These are phyloP conservation scores for Zasmidium angulare DNA, from an alignment of 2,329 filamentous ascomycete genomes.

Conservation along the genomic window DNA sequence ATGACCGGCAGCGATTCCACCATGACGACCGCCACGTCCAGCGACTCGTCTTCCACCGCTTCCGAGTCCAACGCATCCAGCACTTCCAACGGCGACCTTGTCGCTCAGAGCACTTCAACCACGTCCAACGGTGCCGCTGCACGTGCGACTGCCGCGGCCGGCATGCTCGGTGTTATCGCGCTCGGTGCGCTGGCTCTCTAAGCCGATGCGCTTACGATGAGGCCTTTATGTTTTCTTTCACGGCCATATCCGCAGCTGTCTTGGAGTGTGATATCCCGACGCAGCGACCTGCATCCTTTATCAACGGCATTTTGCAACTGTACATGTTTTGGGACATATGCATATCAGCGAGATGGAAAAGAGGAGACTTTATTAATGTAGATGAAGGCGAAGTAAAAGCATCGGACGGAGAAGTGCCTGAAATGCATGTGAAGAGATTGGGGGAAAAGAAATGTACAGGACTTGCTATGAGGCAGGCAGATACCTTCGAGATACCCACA, in stretches of 20 bases:
- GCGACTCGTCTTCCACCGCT: conserved; percentile 3
- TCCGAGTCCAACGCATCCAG: conserved; percentile 7
- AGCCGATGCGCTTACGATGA: not conserved
- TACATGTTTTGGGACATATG: not conserved
- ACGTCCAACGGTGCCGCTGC: conserved; percentile 18
- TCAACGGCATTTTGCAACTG: not conserved
- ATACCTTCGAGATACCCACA: too few relatives aligned
- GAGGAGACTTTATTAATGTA: too few relatives aligned
- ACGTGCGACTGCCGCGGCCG: conserved; percentile 26
- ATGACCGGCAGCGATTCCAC: too few relatives aligned
- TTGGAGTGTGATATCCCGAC: not conserved
- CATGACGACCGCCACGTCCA: conserved; percentile 7
- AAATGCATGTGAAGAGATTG: too few relatives aligned
- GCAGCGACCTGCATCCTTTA: not conserved
- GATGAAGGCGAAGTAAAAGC: too few relatives aligned
- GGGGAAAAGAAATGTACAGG: too few relatives aligned
- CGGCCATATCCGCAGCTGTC: not conserved
- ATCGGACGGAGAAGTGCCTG: too few relatives aligned
- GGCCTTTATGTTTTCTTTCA: not conserved
- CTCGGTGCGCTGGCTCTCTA: conserved; percentile 30
- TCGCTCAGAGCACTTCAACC: conserved; percentile 4
- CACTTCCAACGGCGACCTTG: conserved; percentile 2
- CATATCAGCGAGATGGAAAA: too few relatives aligned
- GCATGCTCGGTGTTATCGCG: conserved; percentile 27
- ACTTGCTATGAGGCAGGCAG: too few relatives aligned